Percentiles rank a stretch among this genome's conserved stretches.
Conservation (phyloP, 1,284 basidiomycete species). For the Naganishia cerealis region DNA sequence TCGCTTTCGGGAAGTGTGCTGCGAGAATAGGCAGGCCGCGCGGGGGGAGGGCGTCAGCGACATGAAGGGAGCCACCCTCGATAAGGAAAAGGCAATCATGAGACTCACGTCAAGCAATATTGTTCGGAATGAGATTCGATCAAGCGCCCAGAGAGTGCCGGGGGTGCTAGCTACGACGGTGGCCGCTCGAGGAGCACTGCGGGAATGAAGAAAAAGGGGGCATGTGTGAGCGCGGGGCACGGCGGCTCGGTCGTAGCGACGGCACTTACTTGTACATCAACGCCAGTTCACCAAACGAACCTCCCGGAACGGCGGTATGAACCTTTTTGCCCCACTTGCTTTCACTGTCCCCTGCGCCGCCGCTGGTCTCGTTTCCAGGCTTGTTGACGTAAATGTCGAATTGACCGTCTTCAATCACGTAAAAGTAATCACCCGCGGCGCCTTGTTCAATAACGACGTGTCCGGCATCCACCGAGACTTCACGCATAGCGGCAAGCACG, state of each 20-base stretch:
- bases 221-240: neutral
- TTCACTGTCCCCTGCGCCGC: conserved; percentile 37
- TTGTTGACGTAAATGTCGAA: conserved; percentile 80
- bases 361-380: conserved; percentile 52
- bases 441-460: conserved; percentile 93
- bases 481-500: conserved; percentile 93
- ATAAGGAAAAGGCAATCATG: neutral
- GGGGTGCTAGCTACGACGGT: conserved; percentile 81
- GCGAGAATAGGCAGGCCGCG: conserved; percentile 30
- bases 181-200: conserved; percentile 81
- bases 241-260: neutral
- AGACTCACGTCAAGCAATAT: conserved; percentile 74
- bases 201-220: no score
- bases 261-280: conserved; percentile 80
- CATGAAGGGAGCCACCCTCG: no score
- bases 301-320: conserved; percentile 78
- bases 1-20: conserved; percentile 74
- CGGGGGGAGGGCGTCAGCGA: no score
- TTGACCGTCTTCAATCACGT: conserved; percentile 87
- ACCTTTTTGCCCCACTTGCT: conserved; percentile 77
- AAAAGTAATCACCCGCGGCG: conserved; percentile 95
- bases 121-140: conserved; percentile 97
- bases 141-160: conserved; percentile 89
- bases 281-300: conserved; percentile 92
- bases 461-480: conserved; percentile 69